A percentile compares a stretch with the other conserved stretches of the same genome.
phyloP scores from a whole-genome alignment of 768 basidiomycete genomes.

The Pisolithus marmoratus region DNA sequence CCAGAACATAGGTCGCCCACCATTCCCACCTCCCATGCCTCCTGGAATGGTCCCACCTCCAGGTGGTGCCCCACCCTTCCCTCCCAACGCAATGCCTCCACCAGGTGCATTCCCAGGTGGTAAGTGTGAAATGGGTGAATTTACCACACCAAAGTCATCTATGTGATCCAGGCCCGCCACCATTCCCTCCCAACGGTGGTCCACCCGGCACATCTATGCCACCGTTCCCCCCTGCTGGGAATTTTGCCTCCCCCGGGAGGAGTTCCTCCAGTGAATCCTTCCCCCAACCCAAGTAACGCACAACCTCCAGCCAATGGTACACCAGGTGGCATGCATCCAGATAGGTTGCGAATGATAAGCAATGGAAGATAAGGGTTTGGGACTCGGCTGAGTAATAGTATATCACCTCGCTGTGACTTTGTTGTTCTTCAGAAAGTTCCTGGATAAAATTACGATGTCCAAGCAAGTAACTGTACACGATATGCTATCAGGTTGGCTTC shows the following conservation, averaged over 20 bases:
- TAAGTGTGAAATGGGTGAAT: conserved; percentile 21
- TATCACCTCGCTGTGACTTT: neutral
- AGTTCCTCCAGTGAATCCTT: conserved; percentile 38
- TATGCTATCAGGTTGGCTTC: neutral
- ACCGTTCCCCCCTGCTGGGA: conserved; percentile 27
- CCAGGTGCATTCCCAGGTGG: conserved; percentile 46
- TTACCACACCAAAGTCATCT: neutral
- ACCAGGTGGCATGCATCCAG: conserved; percentile 78
- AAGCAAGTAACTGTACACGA: neutral
- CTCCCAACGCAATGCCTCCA: conserved; percentile 49
- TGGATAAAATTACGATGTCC: neutral
- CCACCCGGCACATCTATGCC: conserved; percentile 26
- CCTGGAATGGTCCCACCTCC: conserved; percentile 49
- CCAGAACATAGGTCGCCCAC: conserved; percentile 47
- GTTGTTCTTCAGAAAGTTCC: too few relatives aligned
- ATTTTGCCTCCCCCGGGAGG: conserved; percentile 35
- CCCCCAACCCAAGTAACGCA: conserved; percentile 29
- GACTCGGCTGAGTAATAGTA: neutral
- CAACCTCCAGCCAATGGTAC: conserved; percentile 33
- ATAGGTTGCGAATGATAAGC: conserved; percentile 77
- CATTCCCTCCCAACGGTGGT: conserved; percentile 43
- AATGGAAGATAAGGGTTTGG: conserved; percentile 17
- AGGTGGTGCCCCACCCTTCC: conserved; percentile 69
- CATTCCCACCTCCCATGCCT: conserved; percentile 56
- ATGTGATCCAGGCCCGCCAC: conserved; percentile 34